A percentile compares a stretch with the other conserved stretches of the same genome.
These are phyloP conservation scores for Verbascum thapsus DNA, from an alignment of 257 asterid genomes.

Conservation along the genomic window DNA sequence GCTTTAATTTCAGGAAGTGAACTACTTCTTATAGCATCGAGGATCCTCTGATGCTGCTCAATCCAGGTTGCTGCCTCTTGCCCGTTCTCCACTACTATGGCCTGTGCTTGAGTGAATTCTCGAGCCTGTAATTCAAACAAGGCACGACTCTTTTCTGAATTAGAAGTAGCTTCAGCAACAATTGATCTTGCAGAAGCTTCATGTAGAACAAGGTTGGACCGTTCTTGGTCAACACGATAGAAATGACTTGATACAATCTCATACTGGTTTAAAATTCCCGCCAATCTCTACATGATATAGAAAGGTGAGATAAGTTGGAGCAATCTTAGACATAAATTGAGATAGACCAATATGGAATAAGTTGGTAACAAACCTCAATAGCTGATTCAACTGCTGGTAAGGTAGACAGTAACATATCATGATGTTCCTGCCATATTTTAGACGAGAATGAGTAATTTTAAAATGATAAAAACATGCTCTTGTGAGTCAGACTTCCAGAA, in stretches of 20 bases:
- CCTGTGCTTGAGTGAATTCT: conserved; percentile 83
- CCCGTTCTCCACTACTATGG: conserved; percentile 73
- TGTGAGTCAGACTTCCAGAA: conserved; percentile 20
- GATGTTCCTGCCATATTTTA: conserved; percentile 75
- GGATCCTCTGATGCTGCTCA: conserved; percentile 88
- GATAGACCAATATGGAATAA: conserved; percentile 28
- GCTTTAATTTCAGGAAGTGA: conserved; percentile 71
- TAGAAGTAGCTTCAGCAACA: conserved; percentile 74
- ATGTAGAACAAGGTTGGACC: conserved; percentile 66
- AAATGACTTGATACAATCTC: conserved; percentile 76
- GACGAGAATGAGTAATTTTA: conserved; percentile 33
- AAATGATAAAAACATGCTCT: conserved; percentile 19
- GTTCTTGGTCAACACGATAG: conserved; percentile 82
- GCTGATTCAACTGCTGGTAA: conserved; percentile 84
- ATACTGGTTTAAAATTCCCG: conserved; percentile 66
- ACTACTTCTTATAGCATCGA: conserved; percentile 88
- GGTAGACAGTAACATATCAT: conserved; percentile 77
- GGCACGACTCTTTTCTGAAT: conserved; percentile 68
- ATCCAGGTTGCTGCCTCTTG: conserved; percentile 89
- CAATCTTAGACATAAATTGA: conserved; percentile 27
- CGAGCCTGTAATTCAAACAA: conserved; percentile 72
- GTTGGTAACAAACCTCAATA: conserved; percentile 71
- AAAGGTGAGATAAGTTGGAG: conserved; percentile 34
- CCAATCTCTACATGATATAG: conserved; percentile 61
- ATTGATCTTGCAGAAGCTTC: conserved; percentile 79